Conservation (phyloP, 331 rosid genomes). For the Cucumis variabilis region DNA sequence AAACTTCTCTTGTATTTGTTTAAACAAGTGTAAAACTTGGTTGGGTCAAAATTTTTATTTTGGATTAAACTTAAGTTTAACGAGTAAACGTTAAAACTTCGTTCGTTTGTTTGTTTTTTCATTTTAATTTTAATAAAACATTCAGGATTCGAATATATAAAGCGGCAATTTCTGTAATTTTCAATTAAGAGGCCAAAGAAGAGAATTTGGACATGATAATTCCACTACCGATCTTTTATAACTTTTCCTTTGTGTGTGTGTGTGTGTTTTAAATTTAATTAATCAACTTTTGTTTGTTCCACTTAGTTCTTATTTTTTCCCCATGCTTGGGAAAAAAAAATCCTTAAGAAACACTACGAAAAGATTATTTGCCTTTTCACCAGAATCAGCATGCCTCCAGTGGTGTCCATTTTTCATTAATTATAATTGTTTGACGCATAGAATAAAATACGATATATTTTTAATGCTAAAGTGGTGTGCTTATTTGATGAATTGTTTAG, state of each 20-base stretch:
- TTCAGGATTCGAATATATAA: background rate
- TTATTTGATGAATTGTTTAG: background rate
- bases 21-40: background rate
- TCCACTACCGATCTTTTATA: background rate
- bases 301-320: too few species aligned
- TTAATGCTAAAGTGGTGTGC: background rate
- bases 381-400: background rate
- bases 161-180: background rate
- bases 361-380: background rate
- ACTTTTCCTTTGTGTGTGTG: background rate
- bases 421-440: background rate
- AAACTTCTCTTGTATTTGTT: background rate
- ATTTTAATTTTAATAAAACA: too few species aligned
- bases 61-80: background rate
- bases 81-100: background rate
- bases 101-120: background rate
- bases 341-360: background rate
- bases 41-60: background rate
- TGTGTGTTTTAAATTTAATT: background rate
- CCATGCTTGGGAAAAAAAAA: background rate
- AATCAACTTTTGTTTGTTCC: conserved; percentile 1
- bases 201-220: background rate
- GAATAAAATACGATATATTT: background rate
- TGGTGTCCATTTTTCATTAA: background rate
- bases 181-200: conserved; percentile 19